Conservation (phyloP, 2,329 filamentous ascomycete species). For the Aspergillus clavatus region DNA sequence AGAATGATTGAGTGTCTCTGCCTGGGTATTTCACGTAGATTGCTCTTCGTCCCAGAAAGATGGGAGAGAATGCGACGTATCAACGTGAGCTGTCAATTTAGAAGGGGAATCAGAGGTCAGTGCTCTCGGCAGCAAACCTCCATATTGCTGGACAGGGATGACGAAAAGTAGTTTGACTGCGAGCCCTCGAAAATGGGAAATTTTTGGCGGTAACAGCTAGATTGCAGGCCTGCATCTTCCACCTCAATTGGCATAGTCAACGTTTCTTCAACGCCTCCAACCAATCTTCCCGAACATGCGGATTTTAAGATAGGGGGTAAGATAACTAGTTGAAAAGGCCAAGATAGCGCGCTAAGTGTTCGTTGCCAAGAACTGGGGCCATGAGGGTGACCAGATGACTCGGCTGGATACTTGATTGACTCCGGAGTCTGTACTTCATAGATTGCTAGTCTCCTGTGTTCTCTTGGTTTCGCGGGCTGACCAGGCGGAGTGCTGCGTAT, state of each 20-base stretch:
- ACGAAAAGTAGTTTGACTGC: constrained; percentile 1
- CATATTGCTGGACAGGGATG: not conserved
- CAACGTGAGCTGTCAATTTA: constrained; percentile 24
- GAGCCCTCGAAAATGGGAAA: constrained; percentile 1
- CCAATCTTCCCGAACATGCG: not conserved
- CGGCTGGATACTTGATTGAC: not conserved
- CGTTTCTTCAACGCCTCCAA: not conserved
- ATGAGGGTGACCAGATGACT: not conserved
- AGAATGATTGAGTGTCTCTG: not conserved
- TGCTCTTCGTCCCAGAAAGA: constrained; percentile 1
- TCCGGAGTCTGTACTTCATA: no score
- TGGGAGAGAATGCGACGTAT: constrained; percentile 25
- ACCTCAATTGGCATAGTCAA: not conserved
- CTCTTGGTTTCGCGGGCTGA: no score
- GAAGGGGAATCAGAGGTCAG: constrained; percentile 14
- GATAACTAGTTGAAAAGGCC: not conserved
- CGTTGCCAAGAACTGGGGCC: not conserved
- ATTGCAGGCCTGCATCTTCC: constrained; percentile 12
- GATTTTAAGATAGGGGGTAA: not conserved
- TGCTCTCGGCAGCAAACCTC: constrained; percentile 9
- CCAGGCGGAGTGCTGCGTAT: no score
- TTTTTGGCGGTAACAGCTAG: constrained; percentile 20
- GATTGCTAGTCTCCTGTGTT: no score
- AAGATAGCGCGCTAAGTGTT: not conserved
- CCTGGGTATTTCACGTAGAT: not conserved